Base-by-base conservation (phyloP, 257 asterid species). In the Solanum chiquidenum region DNA sequence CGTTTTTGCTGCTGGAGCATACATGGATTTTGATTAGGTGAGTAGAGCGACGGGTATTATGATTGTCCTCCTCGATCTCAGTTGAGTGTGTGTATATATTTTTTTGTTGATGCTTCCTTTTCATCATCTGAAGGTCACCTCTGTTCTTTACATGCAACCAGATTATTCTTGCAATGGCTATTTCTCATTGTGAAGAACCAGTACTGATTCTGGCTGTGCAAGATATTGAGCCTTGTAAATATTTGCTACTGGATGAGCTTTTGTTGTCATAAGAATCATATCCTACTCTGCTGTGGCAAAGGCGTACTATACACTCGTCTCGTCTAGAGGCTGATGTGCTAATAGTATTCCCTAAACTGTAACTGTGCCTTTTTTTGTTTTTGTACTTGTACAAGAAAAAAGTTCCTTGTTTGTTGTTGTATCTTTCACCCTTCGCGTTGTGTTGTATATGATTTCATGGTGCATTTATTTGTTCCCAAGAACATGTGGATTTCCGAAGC, bases 1-100 rank as follows among this genome's bases (percentile, higher is more conserved):
- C 20, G 31, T 34, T 7, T 31, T 75, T 37, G 64, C 37, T 73
- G 86, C 75, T 58, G 83, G 85, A 49, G 77, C 86, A 34, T 72
- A 86, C 71, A 86, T 86, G 83, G 88, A 13, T 71, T 86, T 71
- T 71, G 83, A 31, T 86, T 69, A 29, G 69, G 88, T 75, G 27
- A 73, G 74, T 25, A 23, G 60, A 52, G 9, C 4, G 44, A 60
- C 27, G 0, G 31, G 11, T 86, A 73, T 75, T 25, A 21, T 29
- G 85, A 23, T 62, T 42, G 44, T 35, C 76, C 10, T 74, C 55
- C 83, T 74, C 12, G 4, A 75, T 46, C 69, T 72, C 82, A 58
- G 68, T 23, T 2, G 6, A 29, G 44, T 29, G 69, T 29, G 37
- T 31, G 3, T 31, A 49, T 49, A 49, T 31, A 44, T 55, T 18